These are phyloP conservation scores for Raffaelea deltoideospora DNA, from an alignment of 2,329 filamentous ascomycete genomes.

Conservation along the genomic window DNA sequence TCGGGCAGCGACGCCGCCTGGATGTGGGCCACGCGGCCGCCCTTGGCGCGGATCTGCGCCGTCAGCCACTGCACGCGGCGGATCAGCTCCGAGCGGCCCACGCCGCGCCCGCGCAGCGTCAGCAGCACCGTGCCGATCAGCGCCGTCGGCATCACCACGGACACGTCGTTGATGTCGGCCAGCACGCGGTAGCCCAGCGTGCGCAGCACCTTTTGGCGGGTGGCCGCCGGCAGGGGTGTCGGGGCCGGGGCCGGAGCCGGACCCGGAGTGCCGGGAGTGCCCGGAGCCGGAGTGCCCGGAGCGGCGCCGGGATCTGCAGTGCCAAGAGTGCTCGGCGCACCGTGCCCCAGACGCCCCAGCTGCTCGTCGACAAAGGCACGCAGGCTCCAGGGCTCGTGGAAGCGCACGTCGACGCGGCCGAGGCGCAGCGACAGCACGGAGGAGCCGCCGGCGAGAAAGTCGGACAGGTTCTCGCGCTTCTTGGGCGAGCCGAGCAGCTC, in stretches of 20 bases:
- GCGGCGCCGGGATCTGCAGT: not conserved
- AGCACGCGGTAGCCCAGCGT: constrained; percentile 87
- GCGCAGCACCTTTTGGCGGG: constrained; percentile 60
- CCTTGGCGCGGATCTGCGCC: constrained; percentile 65
- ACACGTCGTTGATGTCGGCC: constrained; percentile 87
- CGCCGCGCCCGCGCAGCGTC: constrained; percentile 79
- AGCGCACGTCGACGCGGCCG: constrained; percentile 85
- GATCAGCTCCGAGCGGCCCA: constrained; percentile 73
- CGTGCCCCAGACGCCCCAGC: constrained; percentile 40
- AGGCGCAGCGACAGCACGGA: constrained; percentile 80
- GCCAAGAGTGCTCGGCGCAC: constrained; percentile 30
- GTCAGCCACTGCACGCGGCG: constrained; percentile 85
- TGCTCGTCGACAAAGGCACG: constrained; percentile 69
- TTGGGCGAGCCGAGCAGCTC: constrained; percentile 91
- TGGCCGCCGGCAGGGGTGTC: constrained; percentile 28
- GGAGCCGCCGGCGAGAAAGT: constrained; percentile 72
- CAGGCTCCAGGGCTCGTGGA: constrained; percentile 92
- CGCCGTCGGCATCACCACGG: constrained; percentile 95
- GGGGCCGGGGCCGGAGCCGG: constrained; percentile 22
- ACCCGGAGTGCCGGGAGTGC: constrained; percentile 21
- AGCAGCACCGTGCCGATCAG: constrained; percentile 87
- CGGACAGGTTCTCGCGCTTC: constrained; percentile 81
- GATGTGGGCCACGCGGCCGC: constrained; percentile 87
- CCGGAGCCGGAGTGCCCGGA: constrained; percentile 10
- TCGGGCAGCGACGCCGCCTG: constrained; percentile 62